These are phyloP conservation scores for Hansenula anomala DNA, from an alignment of 1,139 yeast species.

Conservation along the genomic window DNA sequence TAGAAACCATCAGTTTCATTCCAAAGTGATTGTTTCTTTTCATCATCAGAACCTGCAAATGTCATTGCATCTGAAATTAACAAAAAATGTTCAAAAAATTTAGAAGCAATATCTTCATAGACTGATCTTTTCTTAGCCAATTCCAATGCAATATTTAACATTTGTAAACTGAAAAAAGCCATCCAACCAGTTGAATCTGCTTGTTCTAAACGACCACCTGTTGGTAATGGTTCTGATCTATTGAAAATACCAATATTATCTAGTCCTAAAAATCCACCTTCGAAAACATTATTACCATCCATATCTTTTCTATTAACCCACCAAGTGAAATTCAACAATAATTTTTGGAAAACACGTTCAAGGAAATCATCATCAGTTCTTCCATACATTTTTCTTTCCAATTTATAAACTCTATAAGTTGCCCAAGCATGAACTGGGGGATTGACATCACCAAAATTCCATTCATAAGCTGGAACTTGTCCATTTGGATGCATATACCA, in stretches of 20 bases:
- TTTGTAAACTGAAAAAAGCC: slow-evolving; percentile 90
- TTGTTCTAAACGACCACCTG: slow-evolving; percentile 89
- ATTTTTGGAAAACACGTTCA: slow-evolving; percentile 89
- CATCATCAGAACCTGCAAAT: slow-evolving; percentile 44
- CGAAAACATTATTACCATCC: slow-evolving; percentile 87
- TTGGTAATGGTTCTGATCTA: slow-evolving; percentile 91
- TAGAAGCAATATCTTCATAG: slow-evolving; percentile 92
- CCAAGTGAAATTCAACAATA: slow-evolving; percentile 91
- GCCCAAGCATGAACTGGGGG: slow-evolving; percentile 99
- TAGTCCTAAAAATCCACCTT: slow-evolving; percentile 91
- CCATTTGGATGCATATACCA: slow-evolving; percentile 99
- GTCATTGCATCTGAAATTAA: slow-evolving; percentile 96
- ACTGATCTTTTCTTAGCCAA: slow-evolving; percentile 82
- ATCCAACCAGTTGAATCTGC: slow-evolving; percentile 99
- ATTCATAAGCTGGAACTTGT: slow-evolving; percentile 96
- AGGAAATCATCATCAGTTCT: slow-evolving; percentile 77
- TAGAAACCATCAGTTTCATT: slow-evolving; percentile 86
- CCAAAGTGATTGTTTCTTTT: slow-evolving; percentile 68
- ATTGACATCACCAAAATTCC: slow-evolving; percentile 94
- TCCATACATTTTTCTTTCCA: slow-evolving; percentile 85
- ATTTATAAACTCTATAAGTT: slow-evolving; percentile 82
- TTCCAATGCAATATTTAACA: slow-evolving; percentile 92
- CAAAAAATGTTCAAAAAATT: slow-evolving; percentile 90
- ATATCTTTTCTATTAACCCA: slow-evolving; percentile 95
- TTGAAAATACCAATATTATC: slow-evolving; percentile 94